These are phyloP conservation scores for Magnaporthales sp. DNA, from an alignment of 2,329 filamentous ascomycete genomes.

Conservation along the genomic window DNA sequence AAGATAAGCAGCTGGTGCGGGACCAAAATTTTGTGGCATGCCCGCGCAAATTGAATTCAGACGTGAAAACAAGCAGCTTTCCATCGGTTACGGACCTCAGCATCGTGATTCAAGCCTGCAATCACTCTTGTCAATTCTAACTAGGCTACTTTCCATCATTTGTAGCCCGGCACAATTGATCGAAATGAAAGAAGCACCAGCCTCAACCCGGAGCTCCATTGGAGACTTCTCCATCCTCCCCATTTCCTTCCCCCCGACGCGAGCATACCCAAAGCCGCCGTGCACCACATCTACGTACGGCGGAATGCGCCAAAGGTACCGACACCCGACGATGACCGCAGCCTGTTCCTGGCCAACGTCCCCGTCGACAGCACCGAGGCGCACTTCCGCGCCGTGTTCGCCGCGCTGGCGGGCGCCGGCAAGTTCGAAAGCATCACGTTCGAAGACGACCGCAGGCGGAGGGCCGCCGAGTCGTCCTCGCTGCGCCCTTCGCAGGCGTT, in stretches of 20 bases:
- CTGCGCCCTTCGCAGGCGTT: conserved; percentile 33
- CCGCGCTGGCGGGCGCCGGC: conserved; percentile 64
- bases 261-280: conserved; percentile 43
- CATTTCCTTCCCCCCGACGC: conserved; percentile 53
- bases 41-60: not conserved
- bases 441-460: conserved; percentile 42
- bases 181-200: not conserved
- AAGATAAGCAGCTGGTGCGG: not conserved
- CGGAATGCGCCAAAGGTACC: conserved; percentile 73
- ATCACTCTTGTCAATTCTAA: not conserved
- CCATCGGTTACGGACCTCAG: not conserved
- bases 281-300: conserved; percentile 82
- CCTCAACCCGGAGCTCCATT: conserved; percentile 6
- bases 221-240: conserved; percentile 63
- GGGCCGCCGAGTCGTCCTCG: conserved; percentile 10
- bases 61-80: not conserved
- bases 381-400: conserved; percentile 70
- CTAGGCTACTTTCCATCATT: not conserved
- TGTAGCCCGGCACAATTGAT: not conserved
- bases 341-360: conserved; percentile 84
- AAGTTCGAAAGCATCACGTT: conserved; percentile 74
- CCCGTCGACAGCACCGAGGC: conserved; percentile 74
- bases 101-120: not conserved
- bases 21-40: not conserved
- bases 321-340: conserved; percentile 64